Evolutionary conservation across 106 monocot species (phyloP).

Genomic region (Iris macrosiphon): DNA sequence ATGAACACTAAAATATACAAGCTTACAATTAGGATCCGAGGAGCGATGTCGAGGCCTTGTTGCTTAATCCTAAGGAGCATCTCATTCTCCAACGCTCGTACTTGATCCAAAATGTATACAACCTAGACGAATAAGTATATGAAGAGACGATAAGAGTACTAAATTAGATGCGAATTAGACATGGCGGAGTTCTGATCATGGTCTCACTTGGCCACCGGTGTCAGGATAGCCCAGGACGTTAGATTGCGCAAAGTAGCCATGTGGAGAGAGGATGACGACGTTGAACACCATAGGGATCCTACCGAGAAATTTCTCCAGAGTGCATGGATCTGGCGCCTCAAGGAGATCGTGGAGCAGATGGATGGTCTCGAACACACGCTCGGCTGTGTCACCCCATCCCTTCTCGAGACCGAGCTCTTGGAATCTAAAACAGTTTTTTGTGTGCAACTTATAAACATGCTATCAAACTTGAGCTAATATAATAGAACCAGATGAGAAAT

Average conservation of each 20-base stretch:
- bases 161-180: neutral
- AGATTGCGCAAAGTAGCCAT: slow-evolving; percentile 95
- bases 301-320: slow-evolving; percentile 76
- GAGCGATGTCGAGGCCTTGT: slow-evolving; percentile 81
- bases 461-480: too few relatives aligned
- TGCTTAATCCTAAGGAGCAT: slow-evolving; percentile 88
- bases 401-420: slow-evolving; percentile 98
- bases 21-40: slow-evolving; percentile 86
- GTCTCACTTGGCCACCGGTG: slow-evolving; percentile 88
- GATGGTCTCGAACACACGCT: slow-evolving; percentile 56
- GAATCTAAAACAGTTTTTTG: slow-evolving; percentile 39
- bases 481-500: neutral
- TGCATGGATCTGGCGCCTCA: slow-evolving; percentile 54
- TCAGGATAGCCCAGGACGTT: slow-evolving; percentile 98
- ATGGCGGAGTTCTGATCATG: slow-evolving; percentile 44
- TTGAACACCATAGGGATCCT: slow-evolving; percentile 94
- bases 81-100: slow-evolving; percentile 85
- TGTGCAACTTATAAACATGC: too few relatives aligned
- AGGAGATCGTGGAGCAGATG: slow-evolving; percentile 53
- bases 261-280: slow-evolving; percentile 93
- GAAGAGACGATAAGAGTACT: neutral
- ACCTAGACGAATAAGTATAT: slow-evolving; percentile 30
- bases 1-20: too few relatives aligned
- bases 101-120: slow-evolving; percentile 99
- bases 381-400: slow-evolving; percentile 88